Percentiles rank a stretch among this genome's conserved stretches.
phyloP scores from a whole-genome alignment of 306 rosid genomes.

The Citrullus amarus region DNA sequence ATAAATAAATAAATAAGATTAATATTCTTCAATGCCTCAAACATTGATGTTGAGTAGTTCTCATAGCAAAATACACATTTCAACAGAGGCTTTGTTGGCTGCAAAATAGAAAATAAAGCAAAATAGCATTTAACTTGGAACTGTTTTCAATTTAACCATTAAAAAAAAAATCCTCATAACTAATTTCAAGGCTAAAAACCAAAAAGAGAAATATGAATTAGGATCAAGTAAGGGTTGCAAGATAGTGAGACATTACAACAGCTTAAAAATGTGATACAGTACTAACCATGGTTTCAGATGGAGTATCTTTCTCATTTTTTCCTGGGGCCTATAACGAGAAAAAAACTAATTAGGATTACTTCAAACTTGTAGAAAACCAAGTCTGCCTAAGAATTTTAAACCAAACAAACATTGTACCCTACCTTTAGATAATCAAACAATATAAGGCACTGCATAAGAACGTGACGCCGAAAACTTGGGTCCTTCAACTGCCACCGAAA shows the following conservation, averaged over 20 bases:
- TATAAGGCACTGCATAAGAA: constrained; percentile 95
- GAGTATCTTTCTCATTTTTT: constrained; percentile 71
- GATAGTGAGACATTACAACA: neutral
- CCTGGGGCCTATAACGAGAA: constrained; percentile 72
- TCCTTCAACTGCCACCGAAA: constrained; percentile 54
- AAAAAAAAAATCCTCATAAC: neutral
- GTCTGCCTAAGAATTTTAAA: neutral
- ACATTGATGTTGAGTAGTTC: neutral
- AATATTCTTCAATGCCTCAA: neutral
- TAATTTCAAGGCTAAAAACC: neutral
- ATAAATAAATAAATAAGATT: neutral
- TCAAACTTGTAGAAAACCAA: neutral
- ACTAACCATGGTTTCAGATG: constrained; percentile 92
- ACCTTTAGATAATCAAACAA: constrained; percentile 90
- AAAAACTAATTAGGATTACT: constrained; percentile 5
- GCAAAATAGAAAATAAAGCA: neutral
- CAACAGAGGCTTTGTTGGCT: neutral
- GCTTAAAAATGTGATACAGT: neutral
- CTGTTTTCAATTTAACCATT: neutral
- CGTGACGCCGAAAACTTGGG: constrained; percentile 87
- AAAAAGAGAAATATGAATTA: neutral
- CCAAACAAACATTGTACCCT: constrained; percentile 1
- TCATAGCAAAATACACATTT: neutral
- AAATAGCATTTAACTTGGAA: neutral
- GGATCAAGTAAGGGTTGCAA: neutral